A percentile compares a stretch with the other conserved stretches of the same genome.
phyloP scores from a whole-genome alignment of 2,329 filamentous ascomycete species.

The Ophiostoma sp. region DNA sequence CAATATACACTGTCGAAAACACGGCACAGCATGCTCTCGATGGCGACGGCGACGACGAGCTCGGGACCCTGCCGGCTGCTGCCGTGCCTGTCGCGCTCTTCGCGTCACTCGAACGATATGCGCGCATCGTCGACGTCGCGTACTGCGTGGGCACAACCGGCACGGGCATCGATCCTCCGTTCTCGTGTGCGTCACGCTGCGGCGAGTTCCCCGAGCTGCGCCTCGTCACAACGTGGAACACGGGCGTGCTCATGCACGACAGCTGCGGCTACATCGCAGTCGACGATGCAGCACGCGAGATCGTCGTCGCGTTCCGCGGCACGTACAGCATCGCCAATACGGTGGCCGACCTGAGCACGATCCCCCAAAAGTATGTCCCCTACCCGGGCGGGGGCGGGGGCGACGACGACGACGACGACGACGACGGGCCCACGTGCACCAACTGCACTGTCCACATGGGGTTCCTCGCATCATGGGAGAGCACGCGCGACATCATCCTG shows the following conservation, averaged over 20 bases:
- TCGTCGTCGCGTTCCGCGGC: slow-evolving; percentile 85
- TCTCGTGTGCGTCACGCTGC: slow-evolving; percentile 79
- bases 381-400: slow-evolving; percentile 51
- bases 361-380: slow-evolving; percentile 84
- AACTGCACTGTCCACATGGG: slow-evolving; percentile 93
- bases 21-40: background rate
- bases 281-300: slow-evolving; percentile 55
- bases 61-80: background rate
- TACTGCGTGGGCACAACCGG: slow-evolving; percentile 89
- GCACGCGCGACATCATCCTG: slow-evolving; percentile 64
- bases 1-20: background rate
- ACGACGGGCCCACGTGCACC: slow-evolving; percentile 45
- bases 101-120: slow-evolving; percentile 73
- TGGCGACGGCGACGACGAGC: background rate
- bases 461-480: slow-evolving; percentile 79
- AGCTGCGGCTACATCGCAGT: slow-evolving; percentile 91
- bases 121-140: slow-evolving; percentile 87
- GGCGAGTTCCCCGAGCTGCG: slow-evolving; percentile 74
- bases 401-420: slow-evolving; percentile 28
- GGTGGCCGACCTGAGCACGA: slow-evolving; percentile 79
- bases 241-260: slow-evolving; percentile 77
- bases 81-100: slow-evolving; percentile 62
- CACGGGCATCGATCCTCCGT: slow-evolving; percentile 78
- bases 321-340: slow-evolving; percentile 93
- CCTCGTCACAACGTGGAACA: slow-evolving; percentile 82